phyloP scores from a whole-genome alignment of 768 basidiomycete genomes.

The Phlegmacium glaucopus region DNA sequence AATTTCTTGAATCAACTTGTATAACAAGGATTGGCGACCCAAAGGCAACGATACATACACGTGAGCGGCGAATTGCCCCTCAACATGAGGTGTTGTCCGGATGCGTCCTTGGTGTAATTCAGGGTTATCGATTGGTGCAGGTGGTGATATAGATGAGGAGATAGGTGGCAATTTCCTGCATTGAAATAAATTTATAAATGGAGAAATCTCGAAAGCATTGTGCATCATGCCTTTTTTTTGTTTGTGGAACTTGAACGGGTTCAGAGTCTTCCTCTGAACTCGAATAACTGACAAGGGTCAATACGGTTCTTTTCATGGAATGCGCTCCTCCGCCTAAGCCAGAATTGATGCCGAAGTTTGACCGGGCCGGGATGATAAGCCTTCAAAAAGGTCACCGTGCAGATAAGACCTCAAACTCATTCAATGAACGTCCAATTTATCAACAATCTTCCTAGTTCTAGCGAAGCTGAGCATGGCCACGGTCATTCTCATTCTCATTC shows the following conservation, averaged over 20 bases:
- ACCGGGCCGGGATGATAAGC: no score
- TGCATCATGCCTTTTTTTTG: constrained; percentile 41
- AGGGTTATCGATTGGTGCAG: constrained; percentile 64
- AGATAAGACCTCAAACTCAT: no score
- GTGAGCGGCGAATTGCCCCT: constrained; percentile 81
- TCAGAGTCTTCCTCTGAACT: constrained; percentile 43
- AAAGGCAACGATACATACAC: constrained; percentile 67
- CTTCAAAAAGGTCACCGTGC: no score
- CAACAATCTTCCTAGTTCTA: constrained; percentile 50
- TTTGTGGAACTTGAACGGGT: constrained; percentile 7
- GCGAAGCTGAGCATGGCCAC: constrained; percentile 26
- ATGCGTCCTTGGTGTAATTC: constrained; percentile 77
- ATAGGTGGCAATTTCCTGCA: constrained; percentile 63
- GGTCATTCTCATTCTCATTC: constrained; percentile 56
- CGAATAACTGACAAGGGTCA: constrained; percentile 44
- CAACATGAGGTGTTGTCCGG: constrained; percentile 70
- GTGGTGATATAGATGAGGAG: constrained; percentile 40
- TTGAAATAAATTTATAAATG: not conserved
- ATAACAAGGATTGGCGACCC: constrained; percentile 38
- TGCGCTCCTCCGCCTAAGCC: no score
- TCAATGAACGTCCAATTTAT: constrained; percentile 72
- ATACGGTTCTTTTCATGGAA: constrained; percentile 34
- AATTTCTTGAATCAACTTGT: constrained; percentile 42
- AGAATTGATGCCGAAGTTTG: no score
- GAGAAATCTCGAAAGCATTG: not conserved